A percentile compares a stretch with the other conserved stretches of the same genome.
Evolutionary conservation across 768 basidiomycete species (phyloP).

Genomic region (Cystobasidium ongulense): DNA sequence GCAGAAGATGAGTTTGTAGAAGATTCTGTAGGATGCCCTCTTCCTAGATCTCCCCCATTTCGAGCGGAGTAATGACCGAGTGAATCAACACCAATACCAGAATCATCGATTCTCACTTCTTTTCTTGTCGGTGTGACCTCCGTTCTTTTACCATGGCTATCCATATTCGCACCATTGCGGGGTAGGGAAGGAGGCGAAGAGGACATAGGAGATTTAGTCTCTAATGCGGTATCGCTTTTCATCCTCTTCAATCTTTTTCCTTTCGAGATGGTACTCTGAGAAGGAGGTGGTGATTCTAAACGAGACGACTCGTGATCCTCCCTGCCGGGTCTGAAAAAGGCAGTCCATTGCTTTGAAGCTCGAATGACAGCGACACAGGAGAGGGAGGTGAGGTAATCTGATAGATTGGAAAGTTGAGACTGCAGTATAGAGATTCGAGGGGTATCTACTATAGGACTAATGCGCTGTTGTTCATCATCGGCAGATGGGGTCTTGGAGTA

Average conservation of each 20-base stretch:
- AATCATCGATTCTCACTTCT: conserved; percentile 13
- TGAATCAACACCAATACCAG: conserved; percentile 15
- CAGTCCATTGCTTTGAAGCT: conserved; percentile 65
- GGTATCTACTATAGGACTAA: neutral
- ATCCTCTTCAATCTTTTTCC: conserved; percentile 8
- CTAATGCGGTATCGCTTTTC: conserved; percentile 1
- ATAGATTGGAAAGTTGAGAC: conserved; percentile 51
- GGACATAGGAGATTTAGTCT: neutral
- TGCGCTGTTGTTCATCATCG: too few species aligned
- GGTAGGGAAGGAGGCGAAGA: neutral
- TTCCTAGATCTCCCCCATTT: neutral
- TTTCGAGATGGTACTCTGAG: neutral
- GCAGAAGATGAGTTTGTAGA: neutral
- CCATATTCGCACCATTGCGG: neutral
- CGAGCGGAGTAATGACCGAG: neutral
- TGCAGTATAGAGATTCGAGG: neutral
- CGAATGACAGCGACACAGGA: conserved; percentile 62
- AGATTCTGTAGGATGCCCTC: neutral
- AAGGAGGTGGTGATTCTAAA: neutral
- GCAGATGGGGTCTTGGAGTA: neutral
- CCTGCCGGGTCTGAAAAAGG: conserved; percentile 73
- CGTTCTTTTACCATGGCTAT: too few species aligned
- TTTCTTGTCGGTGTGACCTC: neutral
- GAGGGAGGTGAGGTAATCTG: conserved; percentile 68
- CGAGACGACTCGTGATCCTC: conserved; percentile 56